Base-by-base conservation (phyloP, 2,329 filamentous ascomycete genomes). In the Aspergillus sp. region DNA sequence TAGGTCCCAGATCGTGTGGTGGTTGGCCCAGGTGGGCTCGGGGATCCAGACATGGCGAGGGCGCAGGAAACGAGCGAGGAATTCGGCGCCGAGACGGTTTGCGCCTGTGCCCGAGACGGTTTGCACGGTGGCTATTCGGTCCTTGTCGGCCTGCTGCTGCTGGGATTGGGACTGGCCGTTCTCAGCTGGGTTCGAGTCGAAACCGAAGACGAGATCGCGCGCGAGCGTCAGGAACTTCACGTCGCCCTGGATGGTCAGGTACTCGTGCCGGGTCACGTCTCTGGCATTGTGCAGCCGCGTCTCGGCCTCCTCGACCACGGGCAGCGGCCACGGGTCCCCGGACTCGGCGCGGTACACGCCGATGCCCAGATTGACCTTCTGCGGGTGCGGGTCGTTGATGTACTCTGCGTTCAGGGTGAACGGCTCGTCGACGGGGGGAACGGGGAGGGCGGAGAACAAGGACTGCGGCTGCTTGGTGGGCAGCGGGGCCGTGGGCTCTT, bases 21-120 rank as follows among this genome's bases (percentile, higher is more conserved):
- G 89, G 68, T 98, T 96, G 42, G 82, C 85, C 89, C 91, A 98
- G 35, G 89, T 96, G 26, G 91, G 89, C 57, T 81, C 80, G 47
- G 86, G 93, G 58, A 95, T 72, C 71, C 93, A 94, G 60, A 93
- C 75, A 12, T 12, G 38, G 76, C 76, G 47, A 78, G 63, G 72
- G 74, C 52, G 74, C 69, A 51, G 71, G 57, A 25, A 61, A 46
- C 62, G 41, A 59, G 80, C 69, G 39, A 94, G 78, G 75, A 95
- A 94, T 45, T 89, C 77, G 43, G 78, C 86, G 44, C 86, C 88
- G 27, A 94, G 68, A 58, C 94, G 88, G 42, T 93, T 78, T 39
- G 88, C 86, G 48, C 88, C 88, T 16, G 34, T 32, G 6, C 34
- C 34, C 7, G 34, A 36, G 34, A 36, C 24, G 10, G 34, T 36